Evolutionary conservation across 352 stramenopile genomes (phyloP).

Genomic region (Globisporangium emineosum): DNA sequence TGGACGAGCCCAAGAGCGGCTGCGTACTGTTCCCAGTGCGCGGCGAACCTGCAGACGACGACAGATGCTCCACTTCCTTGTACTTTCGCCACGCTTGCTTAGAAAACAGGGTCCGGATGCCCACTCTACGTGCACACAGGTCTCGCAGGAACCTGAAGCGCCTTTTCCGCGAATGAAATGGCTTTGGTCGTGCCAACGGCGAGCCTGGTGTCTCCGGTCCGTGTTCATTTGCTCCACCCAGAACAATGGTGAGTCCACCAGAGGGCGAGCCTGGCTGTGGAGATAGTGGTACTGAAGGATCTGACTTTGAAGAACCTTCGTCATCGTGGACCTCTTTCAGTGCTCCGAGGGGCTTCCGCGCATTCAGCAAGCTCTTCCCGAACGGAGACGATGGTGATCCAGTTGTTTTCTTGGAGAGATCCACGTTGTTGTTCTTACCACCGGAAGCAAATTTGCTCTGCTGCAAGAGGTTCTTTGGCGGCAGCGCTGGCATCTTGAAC

Average conservation of each 20-base stretch:
- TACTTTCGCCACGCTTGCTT: slow-evolving; percentile 60
- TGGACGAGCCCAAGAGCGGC: slow-evolving; percentile 14
- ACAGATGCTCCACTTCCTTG: slow-evolving; percentile 32
- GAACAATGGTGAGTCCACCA: slow-evolving; percentile 2
- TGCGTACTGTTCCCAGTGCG: slow-evolving; percentile 19
- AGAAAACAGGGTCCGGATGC: slow-evolving; percentile 39
- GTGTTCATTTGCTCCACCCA: background rate
- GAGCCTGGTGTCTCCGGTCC: background rate
- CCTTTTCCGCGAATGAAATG: slow-evolving; percentile 9
- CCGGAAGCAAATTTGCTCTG: slow-evolving; percentile 15
- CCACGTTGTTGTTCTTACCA: slow-evolving; percentile 1
- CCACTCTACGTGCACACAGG: slow-evolving; percentile 30
- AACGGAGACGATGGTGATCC: background rate
- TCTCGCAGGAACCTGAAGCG: slow-evolving; percentile 39
- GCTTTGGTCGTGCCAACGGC: slow-evolving; percentile 14
- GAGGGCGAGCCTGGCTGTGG: background rate
- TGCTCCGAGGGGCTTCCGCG: slow-evolving; percentile 2
- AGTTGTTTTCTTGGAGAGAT: background rate
- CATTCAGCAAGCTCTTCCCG: slow-evolving; percentile 1
- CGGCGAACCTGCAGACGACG: slow-evolving; percentile 16
- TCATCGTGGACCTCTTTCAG: slow-evolving; percentile 10
- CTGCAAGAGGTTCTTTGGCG: slow-evolving; percentile 41
- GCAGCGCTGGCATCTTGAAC: slow-evolving; percentile 80
- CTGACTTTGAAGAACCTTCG: background rate
- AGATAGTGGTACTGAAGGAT: background rate